Conservation (phyloP, 441 rosid species). For the Populus hybrid region DNA sequence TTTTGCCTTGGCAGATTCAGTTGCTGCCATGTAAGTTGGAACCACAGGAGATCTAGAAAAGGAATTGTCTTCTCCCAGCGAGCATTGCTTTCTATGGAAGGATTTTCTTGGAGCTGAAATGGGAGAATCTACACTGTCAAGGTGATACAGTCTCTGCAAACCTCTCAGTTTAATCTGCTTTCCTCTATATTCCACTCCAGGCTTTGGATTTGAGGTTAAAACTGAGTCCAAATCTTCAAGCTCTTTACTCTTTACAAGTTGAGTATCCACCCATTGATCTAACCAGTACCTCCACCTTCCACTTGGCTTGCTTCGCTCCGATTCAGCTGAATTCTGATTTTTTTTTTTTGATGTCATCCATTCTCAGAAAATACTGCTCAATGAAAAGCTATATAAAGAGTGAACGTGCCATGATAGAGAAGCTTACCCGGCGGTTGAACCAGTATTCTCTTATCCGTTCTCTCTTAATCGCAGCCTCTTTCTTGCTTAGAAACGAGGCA, state of each 20-base stretch:
- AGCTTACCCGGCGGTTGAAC: conserved; percentile 59
- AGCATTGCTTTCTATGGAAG: conserved; percentile 49
- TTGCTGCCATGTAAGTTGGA: conserved; percentile 90
- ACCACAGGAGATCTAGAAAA: conserved; percentile 35
- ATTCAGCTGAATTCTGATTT: conserved; percentile 75
- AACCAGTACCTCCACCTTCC: conserved; percentile 85
- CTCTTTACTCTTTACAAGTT: conserved; percentile 63
- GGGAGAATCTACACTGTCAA: conserved; percentile 33
- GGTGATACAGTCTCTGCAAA: conserved; percentile 25
- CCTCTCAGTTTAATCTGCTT: conserved; percentile 37
- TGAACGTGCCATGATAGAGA: not conserved
- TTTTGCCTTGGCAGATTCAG: conserved; percentile 84
- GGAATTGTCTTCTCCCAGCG: conserved; percentile 54
- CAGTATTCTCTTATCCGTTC: conserved; percentile 67
- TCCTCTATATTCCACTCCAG: conserved; percentile 39
- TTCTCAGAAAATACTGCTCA: not conserved
- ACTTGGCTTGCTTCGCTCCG: conserved; percentile 53
- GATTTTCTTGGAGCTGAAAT: conserved; percentile 38
- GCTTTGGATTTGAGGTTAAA: conserved; percentile 34
- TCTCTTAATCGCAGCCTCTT: conserved; percentile 65
- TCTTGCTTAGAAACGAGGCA: conserved; percentile 58
- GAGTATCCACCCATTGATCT: conserved; percentile 89
- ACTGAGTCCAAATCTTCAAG: conserved; percentile 71
- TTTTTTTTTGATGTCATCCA: not conserved
- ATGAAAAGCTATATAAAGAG: not conserved